Evolutionary conservation across 306 rosid genomes (phyloP).

Genomic region (Castanea crenata): DNA sequence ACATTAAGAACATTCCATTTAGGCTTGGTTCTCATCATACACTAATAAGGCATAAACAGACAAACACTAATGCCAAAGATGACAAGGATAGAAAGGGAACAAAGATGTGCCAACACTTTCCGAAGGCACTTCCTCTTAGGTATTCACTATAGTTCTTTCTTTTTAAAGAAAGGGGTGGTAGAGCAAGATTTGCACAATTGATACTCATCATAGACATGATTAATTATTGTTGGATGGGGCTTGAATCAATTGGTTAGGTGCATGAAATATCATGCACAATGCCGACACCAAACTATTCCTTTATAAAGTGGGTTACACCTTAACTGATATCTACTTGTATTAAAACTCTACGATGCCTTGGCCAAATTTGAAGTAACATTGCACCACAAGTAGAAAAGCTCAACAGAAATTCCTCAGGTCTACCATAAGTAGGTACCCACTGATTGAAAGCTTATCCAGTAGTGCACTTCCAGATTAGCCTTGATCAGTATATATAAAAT

Average conservation of each 20-base stretch:
- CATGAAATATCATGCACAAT: no score
- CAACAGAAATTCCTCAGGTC: constrained; percentile 9
- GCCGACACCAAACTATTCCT: no score
- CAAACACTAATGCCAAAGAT: constrained; percentile 5
- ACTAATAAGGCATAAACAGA: not conserved
- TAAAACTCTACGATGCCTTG: no score
- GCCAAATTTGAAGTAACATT: not conserved
- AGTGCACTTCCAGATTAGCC: not conserved
- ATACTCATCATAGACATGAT: not conserved
- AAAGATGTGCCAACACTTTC: constrained; percentile 14
- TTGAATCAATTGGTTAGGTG: no score
- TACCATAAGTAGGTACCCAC: constrained; percentile 24
- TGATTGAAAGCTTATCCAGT: constrained; percentile 13
- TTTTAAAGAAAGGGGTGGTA: no score
- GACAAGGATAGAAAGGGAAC: not conserved
- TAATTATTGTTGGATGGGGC: not conserved
- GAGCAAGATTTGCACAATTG: no score
- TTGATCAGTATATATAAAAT: not conserved
- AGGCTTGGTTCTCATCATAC: constrained; percentile 13
- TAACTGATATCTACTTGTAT: no score
- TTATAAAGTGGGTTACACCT: no score
- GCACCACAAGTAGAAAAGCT: no score
- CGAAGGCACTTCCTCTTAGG: no score
- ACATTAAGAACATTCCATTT: not conserved
- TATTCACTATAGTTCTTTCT: no score